Evolutionary conservation across 768 basidiomycete genomes (phyloP), one percentile per base, ranked within the genome.

Genomic region (Panus rudis): DNA sequence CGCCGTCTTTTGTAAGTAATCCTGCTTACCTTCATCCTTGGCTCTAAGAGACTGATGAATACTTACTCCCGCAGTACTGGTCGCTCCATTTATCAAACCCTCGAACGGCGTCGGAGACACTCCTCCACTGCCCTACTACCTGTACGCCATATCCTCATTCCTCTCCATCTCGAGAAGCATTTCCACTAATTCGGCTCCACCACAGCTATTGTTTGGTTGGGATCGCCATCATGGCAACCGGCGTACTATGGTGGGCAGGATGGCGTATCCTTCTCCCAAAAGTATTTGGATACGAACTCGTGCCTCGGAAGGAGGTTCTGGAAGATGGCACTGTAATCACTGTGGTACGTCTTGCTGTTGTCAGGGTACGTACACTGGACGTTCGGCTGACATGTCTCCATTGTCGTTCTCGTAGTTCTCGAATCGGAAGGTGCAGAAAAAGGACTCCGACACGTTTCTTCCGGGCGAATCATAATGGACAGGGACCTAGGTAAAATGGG

Each of bases 71-170:
- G 14, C 22, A 51, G 78, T 81, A 5, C 62, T 81, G 4, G 52
- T 79, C 10, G 70, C 71, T 1, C 79, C 79, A 0, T 81, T 78
- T 64, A 38, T 80, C 4, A 68, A 51, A 19, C 79, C 79, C 3
- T 63, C 74, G 0, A 73, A 74, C 47, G 65, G 69, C 13, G 66
- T 74, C 1, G 79, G 78, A 11, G 77, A 81, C 49, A 78, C 78
- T 0, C 76, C 76, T 10, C 75, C 79, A 8, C 52, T 80, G 26
- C 76, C 78, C 3, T 79, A 79, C 46, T 79, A 78, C 54, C 51
- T 78, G 69, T 58, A 28, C 37, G 54, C 43, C 8, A n/a, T n/a
- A n/a, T 23, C 12, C 19, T 17, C 11, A 8, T 10, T 13, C 20
- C 5, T 17, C 31, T 25, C 11, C 7, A 34, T 40, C 30, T 30